These are phyloP conservation scores for Chrysoporthe puriensis DNA, from an alignment of 2,329 filamentous ascomycete genomes.

Conservation along the genomic window DNA sequence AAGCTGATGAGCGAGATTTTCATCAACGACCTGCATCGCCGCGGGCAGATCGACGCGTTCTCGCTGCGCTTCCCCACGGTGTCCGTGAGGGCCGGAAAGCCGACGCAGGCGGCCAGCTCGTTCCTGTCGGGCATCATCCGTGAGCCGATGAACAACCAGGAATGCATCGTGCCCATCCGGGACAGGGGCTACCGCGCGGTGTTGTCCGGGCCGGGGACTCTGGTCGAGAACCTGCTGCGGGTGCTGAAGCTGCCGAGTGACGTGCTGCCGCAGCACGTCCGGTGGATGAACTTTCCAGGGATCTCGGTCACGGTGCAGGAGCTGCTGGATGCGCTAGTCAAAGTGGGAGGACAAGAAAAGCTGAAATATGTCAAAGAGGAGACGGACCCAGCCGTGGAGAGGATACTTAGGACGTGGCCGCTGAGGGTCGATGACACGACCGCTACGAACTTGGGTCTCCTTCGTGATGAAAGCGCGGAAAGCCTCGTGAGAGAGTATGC, in stretches of 20 bases:
- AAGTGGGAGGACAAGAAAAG: conserved; percentile 51
- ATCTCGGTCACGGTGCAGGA: conserved; percentile 56
- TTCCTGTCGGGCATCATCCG: conserved; percentile 66
- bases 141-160: conserved; percentile 50
- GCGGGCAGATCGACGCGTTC: conserved; percentile 60
- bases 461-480: conserved; percentile 25
- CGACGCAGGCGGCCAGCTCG: conserved; percentile 62
- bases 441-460: conserved; percentile 19
- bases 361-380: conserved; percentile 50
- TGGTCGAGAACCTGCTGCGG: conserved; percentile 50
- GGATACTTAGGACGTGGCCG: conserved; percentile 60
- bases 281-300: conserved; percentile 53
- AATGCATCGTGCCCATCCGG: conserved; percentile 22
- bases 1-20: conserved; percentile 65
- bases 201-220: conserved; percentile 49
- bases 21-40: conserved; percentile 54
- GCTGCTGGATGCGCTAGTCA: conserved; percentile 54
- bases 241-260: conserved; percentile 46
- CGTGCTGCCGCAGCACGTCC: conserved; percentile 38
- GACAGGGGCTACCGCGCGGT: conserved; percentile 48
- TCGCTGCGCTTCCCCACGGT: conserved; percentile 46
- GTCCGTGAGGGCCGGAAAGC: conserved; percentile 61
- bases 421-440: conserved; percentile 51
- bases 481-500: conserved; percentile 27
- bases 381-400: conserved; percentile 49